These are phyloP conservation scores for Ambrosia artemisiifolia DNA, from an alignment of 129 eudicot species.

Conservation along the genomic window DNA sequence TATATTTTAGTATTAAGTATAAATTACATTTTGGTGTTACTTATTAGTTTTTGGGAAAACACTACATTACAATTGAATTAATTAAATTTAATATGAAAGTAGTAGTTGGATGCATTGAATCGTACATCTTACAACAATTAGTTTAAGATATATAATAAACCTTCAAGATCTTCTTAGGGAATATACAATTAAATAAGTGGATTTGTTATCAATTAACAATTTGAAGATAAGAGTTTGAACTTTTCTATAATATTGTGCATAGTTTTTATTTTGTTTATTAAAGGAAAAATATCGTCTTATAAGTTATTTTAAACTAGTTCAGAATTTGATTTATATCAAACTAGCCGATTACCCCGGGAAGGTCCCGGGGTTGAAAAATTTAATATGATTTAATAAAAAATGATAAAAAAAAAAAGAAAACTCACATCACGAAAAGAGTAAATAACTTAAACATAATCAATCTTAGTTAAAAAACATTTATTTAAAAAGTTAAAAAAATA, in stretches of 20 bases:
- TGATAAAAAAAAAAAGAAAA: too few relatives aligned
- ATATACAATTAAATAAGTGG: not conserved
- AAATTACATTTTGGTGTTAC: not conserved
- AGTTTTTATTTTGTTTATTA: not conserved
- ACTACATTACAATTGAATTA: not conserved
- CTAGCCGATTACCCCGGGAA: too few relatives aligned
- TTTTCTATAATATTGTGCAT: not conserved
- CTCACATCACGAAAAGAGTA: too few relatives aligned
- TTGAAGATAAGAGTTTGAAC: not conserved
- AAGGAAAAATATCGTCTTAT: not conserved
- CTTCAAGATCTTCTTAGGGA: conserved; percentile 27
- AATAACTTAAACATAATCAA: too few relatives aligned
- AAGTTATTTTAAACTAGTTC: too few relatives aligned
- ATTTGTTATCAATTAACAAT: not conserved
- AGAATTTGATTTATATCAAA: too few relatives aligned
- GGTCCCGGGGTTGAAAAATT: too few relatives aligned
- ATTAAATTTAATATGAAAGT: not conserved
- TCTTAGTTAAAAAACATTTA: too few relatives aligned
- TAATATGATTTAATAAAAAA: too few relatives aligned
- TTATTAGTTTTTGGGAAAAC: not conserved
- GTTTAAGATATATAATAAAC: conserved; percentile 14
- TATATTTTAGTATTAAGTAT: not conserved
- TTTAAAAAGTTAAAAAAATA: too few relatives aligned
- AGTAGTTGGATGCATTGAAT: conserved; percentile 18
- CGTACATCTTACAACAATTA: not conserved